Evolutionary conservation across 2,329 filamentous ascomycete genomes (phyloP).

Genomic region (Aureobasidium zeae): DNA sequence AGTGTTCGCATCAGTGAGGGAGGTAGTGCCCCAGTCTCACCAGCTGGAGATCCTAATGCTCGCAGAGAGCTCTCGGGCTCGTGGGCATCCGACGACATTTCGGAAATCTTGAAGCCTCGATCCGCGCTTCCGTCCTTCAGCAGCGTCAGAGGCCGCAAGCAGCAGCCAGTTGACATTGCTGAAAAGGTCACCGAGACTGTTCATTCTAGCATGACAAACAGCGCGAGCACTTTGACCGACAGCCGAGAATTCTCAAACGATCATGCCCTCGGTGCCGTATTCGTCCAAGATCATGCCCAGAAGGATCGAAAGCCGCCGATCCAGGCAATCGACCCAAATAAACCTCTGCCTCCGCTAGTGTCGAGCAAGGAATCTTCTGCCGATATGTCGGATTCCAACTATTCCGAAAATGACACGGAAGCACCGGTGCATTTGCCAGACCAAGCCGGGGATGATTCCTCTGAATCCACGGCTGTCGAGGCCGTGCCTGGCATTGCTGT

Average conservation of each 20-base stretch:
- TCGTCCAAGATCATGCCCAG: conserved; percentile 44
- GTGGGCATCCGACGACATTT: conserved; percentile 43
- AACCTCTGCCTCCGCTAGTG: conserved; percentile 62
- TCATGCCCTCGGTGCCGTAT: conserved; percentile 29
- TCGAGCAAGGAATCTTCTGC: conserved; percentile 55
- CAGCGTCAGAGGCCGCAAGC: conserved; percentile 54
- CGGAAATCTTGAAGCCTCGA: conserved; percentile 61
- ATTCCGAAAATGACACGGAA: conserved; percentile 3
- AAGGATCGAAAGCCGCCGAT: conserved; percentile 31
- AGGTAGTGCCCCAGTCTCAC: conserved; percentile 44
- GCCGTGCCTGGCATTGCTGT: conserved; percentile 26
- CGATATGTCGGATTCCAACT: neutral
- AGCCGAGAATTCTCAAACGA: conserved; percentile 50
- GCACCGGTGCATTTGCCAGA: neutral
- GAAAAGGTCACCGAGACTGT: conserved; percentile 44
- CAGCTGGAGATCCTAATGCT: conserved; percentile 29
- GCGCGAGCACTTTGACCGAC: conserved; percentile 29
- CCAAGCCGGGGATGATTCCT: neutral
- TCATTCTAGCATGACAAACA: conserved; percentile 30
- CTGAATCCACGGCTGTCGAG: no score
- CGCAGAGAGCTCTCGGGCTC: conserved; percentile 21
- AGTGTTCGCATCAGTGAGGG: conserved; percentile 67
- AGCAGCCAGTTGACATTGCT: conserved; percentile 33
- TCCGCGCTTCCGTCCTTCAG: conserved; percentile 67
- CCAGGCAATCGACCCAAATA: conserved; percentile 37